Conservation (phyloP, 345 rosid genomes). For the Excoecaria cochinchinensis region DNA sequence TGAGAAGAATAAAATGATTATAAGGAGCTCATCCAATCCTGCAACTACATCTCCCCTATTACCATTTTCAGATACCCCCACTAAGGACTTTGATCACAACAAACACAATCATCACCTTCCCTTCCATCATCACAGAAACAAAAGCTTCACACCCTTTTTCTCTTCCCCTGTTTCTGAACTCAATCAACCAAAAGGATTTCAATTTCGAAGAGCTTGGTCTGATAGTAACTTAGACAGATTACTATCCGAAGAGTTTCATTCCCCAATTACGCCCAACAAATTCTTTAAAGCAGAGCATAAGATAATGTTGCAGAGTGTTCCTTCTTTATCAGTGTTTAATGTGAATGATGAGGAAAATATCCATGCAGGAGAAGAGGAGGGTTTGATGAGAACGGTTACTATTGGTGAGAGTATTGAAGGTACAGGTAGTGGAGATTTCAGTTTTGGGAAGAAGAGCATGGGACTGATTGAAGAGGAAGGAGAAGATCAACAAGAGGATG, state of each 20-base stretch:
- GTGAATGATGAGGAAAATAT: conserved; percentile 29
- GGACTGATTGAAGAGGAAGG: conserved; percentile 43
- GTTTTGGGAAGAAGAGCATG: conserved; percentile 41
- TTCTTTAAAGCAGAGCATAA: conserved; percentile 1
- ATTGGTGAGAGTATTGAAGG: conserved; percentile 42
- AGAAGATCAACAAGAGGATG: conserved; percentile 30
- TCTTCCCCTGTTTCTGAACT: conserved; percentile 25
- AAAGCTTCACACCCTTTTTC: conserved; percentile 7
- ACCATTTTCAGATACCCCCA: conserved; percentile 23
- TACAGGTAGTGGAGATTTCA: conserved; percentile 42
- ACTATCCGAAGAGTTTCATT: conserved; percentile 16
- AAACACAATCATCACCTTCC: conserved; percentile 2
- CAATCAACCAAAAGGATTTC: conserved; percentile 16
- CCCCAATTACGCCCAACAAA: conserved; percentile 18
- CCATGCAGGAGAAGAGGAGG: conserved; percentile 13
- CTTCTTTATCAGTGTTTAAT: conserved; percentile 53
- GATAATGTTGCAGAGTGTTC: conserved; percentile 52
- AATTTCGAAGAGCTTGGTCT: conserved; percentile 33
- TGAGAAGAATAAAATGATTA: conserved; percentile 21
- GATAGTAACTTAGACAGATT: conserved; percentile 33
- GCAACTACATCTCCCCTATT: conserved; percentile 10
- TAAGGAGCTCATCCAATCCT: conserved; percentile 31
- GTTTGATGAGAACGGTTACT: conserved; percentile 43
- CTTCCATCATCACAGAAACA: not conserved
- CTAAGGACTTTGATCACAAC: conserved; percentile 7